Evolutionary conservation across 306 rosid species (phyloP).

Genomic region (Hippophae gyantsensis): DNA sequence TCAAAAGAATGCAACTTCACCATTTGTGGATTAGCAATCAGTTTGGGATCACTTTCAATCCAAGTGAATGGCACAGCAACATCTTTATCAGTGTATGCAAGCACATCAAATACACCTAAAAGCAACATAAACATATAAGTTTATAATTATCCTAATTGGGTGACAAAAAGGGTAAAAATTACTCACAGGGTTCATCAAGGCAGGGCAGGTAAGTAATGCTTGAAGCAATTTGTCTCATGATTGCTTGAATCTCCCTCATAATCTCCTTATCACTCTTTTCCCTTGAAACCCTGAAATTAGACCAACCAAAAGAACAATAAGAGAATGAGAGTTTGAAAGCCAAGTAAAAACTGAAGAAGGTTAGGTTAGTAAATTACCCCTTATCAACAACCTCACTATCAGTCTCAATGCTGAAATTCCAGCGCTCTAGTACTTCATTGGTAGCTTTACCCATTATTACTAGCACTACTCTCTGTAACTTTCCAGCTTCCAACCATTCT

Average conservation of each 20-base stretch:
- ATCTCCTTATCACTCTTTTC: slow-evolving; percentile 98
- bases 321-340: not conserved
- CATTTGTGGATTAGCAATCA: slow-evolving; percentile 92
- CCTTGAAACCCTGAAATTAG: slow-evolving; percentile 50
- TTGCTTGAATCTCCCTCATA: slow-evolving; percentile 98
- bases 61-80: slow-evolving; percentile 94
- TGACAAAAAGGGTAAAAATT: not conserved
- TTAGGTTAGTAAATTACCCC: slow-evolving; percentile 37
- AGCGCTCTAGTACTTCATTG: slow-evolving; percentile 85
- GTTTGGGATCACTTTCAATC: slow-evolving; percentile 96
- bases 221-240: slow-evolving; percentile 97
- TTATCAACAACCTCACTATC: slow-evolving; percentile 75
- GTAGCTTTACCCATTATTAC: slow-evolving; percentile 73
- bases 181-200: slow-evolving; percentile 85
- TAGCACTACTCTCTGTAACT: slow-evolving; percentile 87
- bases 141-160: no score
- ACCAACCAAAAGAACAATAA: slow-evolving; percentile 2
- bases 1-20: slow-evolving; percentile 98
- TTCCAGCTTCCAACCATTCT: slow-evolving; percentile 99
- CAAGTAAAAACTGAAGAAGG: not conserved
- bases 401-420: slow-evolving; percentile 97
- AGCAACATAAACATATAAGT: not conserved
- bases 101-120: slow-evolving; percentile 87
- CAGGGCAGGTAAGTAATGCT: slow-evolving; percentile 98
- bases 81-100: slow-evolving; percentile 94